Conservation (phyloP, 2,329 filamentous ascomycete genomes). For the Colletotrichum costaricense region DNA sequence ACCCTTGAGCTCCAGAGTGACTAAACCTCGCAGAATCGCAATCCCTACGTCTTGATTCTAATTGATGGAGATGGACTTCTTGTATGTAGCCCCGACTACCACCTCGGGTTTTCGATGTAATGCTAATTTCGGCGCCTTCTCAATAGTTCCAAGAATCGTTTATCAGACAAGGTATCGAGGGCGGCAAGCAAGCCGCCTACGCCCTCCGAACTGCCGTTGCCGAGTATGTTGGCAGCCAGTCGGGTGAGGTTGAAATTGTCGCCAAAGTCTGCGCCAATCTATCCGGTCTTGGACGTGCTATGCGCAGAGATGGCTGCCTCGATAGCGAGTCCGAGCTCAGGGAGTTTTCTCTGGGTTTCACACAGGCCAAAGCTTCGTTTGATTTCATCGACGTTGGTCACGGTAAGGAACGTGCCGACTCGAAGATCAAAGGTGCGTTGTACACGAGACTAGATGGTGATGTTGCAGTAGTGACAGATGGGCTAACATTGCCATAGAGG, state of each 20-base stretch:
- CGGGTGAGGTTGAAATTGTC: constrained; percentile 63
- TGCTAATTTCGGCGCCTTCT: constrained; percentile 11
- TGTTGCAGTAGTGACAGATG: neutral
- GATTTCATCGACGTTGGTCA: constrained; percentile 73
- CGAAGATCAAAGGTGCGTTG: constrained; percentile 67
- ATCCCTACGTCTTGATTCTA: constrained; percentile 69
- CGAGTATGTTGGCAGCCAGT: constrained; percentile 56
- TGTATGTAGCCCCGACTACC: constrained; percentile 48
- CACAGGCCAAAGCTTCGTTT: constrained; percentile 67
- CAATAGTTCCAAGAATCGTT: constrained; percentile 67
- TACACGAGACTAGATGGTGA: neutral
- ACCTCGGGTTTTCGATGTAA: neutral
- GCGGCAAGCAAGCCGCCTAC: constrained; percentile 64
- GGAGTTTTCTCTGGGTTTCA: constrained; percentile 71
- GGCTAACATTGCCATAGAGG: constrained; percentile 50
- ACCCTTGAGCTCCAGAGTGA: neutral
- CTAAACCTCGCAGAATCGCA: constrained; percentile 55
- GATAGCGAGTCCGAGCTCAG: constrained; percentile 57
- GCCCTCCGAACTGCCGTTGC: constrained; percentile 61
- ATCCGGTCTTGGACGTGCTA: constrained; percentile 58
- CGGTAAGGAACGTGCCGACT: constrained; percentile 68
- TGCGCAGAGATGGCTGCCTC: constrained; percentile 60
- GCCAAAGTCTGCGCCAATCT: constrained; percentile 69
- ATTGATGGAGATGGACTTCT: constrained; percentile 73
- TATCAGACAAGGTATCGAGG: constrained; percentile 65